Conservation (phyloP, 169 alveolate genomes). For the Plasmodium coatneyi region DNA sequence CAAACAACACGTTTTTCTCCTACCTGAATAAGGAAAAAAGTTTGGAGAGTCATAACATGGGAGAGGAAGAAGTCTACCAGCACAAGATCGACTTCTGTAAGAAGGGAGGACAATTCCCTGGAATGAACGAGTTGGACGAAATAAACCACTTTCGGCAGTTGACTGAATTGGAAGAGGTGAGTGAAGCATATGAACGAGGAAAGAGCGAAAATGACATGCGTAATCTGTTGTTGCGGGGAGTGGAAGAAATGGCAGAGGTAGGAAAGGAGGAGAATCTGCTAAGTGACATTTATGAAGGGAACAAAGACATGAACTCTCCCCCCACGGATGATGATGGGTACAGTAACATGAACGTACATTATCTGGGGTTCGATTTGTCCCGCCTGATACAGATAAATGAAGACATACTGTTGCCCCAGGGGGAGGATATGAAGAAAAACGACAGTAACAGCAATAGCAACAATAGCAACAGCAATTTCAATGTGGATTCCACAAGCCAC, state of each 20-base stretch:
- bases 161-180: not conserved
- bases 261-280: conserved; percentile 9
- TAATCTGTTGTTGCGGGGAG: not conserved
- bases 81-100: not conserved
- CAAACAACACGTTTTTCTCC: not conserved
- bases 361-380: conserved; percentile 61
- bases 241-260: conserved; percentile 5
- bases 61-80: not conserved
- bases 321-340: conserved; percentile 4
- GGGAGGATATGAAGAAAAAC: not conserved
- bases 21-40: not conserved
- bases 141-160: not conserved
- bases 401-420: conserved; percentile 12
- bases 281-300: conserved; percentile 9
- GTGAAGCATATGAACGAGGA: not conserved
- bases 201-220: not conserved
- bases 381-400: conserved; percentile 64
- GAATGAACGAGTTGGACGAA: not conserved
- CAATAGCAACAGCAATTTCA: not conserved
- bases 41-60: not conserved
- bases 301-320: not conserved
- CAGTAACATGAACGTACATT: conserved; percentile 49
- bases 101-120: not conserved
- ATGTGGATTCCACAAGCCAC: not conserved
- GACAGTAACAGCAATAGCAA: too few species aligned